Evolutionary conservation across 768 basidiomycete genomes (phyloP).

Genomic region (Candolleomyces eurysporus): DNA sequence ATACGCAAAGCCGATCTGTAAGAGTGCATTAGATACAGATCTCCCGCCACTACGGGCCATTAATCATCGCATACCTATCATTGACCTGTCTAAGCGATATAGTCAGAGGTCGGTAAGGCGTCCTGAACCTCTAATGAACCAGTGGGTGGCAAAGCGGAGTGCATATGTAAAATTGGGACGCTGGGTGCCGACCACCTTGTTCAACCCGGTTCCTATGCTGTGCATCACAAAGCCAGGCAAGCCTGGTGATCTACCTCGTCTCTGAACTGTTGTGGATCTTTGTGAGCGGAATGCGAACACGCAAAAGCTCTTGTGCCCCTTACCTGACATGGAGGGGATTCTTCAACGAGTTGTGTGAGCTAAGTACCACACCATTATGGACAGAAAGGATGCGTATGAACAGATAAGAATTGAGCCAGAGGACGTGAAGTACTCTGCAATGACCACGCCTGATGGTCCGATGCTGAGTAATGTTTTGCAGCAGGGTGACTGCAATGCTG

Average conservation of each 20-base stretch:
- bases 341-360: conserved; percentile 15
- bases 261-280: conserved; percentile 28
- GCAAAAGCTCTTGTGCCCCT: conserved; percentile 1
- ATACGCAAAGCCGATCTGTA: conserved; percentile 22
- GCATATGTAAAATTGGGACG: conserved; percentile 21
- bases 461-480: conserved; percentile 38
- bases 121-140: conserved; percentile 30
- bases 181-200: conserved; percentile 26
- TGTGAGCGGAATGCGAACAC: conserved; percentile 28
- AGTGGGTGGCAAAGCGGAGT: conserved; percentile 26
- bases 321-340: no score
- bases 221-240: conserved; percentile 21
- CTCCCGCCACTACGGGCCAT: conserved; percentile 33
- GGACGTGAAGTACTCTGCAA: conserved; percentile 18
- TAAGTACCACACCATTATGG: conserved; percentile 25
- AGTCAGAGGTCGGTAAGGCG: conserved; percentile 34
- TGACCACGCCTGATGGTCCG: conserved; percentile 37
- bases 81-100: conserved; percentile 29
- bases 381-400: conserved; percentile 34
- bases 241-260: conserved; percentile 9
- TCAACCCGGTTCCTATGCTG: conserved; percentile 33
- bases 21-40: conserved; percentile 17
- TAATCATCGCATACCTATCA: conserved; percentile 39
- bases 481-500: conserved; percentile 28
- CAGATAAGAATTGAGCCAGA: conserved; percentile 26